phyloP scores from a whole-genome alignment of 2,329 filamentous ascomycete species.

The Colletotrichum sp. region DNA sequence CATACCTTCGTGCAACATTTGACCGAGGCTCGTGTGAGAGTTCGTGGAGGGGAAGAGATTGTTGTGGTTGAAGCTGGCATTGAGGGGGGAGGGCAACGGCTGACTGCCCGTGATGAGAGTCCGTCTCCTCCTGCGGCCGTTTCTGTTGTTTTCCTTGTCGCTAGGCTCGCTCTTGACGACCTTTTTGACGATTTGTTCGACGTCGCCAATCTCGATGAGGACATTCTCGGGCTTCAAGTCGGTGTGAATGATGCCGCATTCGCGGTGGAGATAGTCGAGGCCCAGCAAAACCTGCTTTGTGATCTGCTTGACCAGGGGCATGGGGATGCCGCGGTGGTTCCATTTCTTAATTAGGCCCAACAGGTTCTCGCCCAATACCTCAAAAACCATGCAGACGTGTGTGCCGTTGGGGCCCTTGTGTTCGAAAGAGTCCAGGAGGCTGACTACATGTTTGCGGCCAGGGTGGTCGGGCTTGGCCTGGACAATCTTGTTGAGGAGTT shows the following conservation, averaged over 20 bases:
- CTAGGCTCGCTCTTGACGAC: slow-evolving; percentile 82
- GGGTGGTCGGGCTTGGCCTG: slow-evolving; percentile 94
- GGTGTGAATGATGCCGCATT: slow-evolving; percentile 99
- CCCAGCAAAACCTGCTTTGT: slow-evolving; percentile 97
- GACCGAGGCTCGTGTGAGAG: slow-evolving; percentile 79
- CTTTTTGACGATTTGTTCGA: slow-evolving; percentile 97
- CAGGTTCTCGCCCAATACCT: slow-evolving; percentile 94
- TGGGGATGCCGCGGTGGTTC: slow-evolving; percentile 97
- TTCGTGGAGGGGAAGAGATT: slow-evolving; percentile 71
- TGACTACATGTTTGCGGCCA: slow-evolving; percentile 93
- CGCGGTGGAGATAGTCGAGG: slow-evolving; percentile 93
- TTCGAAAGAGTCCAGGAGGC: slow-evolving; percentile 94
- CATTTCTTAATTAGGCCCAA: slow-evolving; percentile 96
- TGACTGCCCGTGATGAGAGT: slow-evolving; percentile 98
- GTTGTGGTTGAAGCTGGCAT: slow-evolving; percentile 84
- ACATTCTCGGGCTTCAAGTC: slow-evolving; percentile 98
- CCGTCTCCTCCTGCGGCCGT: slow-evolving; percentile 85
- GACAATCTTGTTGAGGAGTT: slow-evolving; percentile 95
- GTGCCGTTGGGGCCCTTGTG: slow-evolving; percentile 96
- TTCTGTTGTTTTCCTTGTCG: slow-evolving; percentile 88
- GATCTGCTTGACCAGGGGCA: slow-evolving; percentile 97
- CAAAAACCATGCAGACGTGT: slow-evolving; percentile 99
- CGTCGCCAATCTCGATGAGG: slow-evolving; percentile 97
- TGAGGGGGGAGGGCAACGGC: slow-evolving; percentile 91
- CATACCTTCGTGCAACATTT: slow-evolving; percentile 82